These are phyloP conservation scores for Metschnikowia continentalis DNA, from an alignment of 805 yeast species.

Conservation along the genomic window DNA sequence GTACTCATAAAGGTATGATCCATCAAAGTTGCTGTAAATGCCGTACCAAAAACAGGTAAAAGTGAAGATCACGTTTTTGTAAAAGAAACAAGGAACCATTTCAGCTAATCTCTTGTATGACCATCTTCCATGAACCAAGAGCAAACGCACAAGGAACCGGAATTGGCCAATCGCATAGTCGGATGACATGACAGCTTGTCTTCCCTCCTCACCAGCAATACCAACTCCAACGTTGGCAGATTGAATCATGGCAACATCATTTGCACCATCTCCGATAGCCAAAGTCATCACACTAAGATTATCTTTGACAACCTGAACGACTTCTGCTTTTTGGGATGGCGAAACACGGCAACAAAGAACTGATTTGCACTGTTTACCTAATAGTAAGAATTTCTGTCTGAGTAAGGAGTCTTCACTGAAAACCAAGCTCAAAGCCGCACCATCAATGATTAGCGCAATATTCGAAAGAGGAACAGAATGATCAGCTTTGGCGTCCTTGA, in stretches of 20 bases:
- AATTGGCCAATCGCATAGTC: constrained; percentile 86
- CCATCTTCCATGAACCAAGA: constrained; percentile 84
- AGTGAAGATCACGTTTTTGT: constrained; percentile 72
- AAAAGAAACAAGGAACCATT: constrained; percentile 80
- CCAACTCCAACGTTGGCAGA: constrained; percentile 87
- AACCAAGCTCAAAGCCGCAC: constrained; percentile 61
- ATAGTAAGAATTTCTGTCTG: constrained; percentile 51
- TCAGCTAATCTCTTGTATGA: constrained; percentile 76
- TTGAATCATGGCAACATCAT: constrained; percentile 89
- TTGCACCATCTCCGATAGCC: constrained; percentile 87
- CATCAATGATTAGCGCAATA: constrained; percentile 72
- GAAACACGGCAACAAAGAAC: constrained; percentile 86
- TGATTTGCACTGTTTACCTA: constrained; percentile 77
- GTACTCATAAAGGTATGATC: constrained; percentile 72
- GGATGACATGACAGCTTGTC: constrained; percentile 85
- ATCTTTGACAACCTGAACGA: constrained; percentile 72
- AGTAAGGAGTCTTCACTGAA: constrained; percentile 38
- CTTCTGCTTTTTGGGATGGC: constrained; percentile 84
- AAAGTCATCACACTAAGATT: constrained; percentile 76
- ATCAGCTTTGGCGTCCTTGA: constrained; percentile 45
- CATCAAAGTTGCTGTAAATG: constrained; percentile 69
- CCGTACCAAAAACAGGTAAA: constrained; percentile 79
- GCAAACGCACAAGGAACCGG: constrained; percentile 60
- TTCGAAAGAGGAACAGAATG: constrained; percentile 68
- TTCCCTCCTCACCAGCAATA: constrained; percentile 88